These are phyloP conservation scores for Boletus vermiculosoides DNA, from an alignment of 768 basidiomycete species.

Conservation along the genomic window DNA sequence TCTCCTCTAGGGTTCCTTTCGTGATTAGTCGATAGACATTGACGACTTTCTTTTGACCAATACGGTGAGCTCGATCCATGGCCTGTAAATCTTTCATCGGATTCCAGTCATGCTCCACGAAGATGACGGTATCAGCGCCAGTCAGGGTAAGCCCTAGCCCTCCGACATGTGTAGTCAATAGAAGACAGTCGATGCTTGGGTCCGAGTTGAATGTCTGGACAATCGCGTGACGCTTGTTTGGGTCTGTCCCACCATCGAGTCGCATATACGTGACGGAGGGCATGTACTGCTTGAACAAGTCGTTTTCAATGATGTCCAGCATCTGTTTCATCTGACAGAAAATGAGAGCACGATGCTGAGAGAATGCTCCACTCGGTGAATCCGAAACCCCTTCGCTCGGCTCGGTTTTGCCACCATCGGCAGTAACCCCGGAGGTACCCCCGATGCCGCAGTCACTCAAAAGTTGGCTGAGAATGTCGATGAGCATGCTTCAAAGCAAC, in stretches of 20 bases:
- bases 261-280: conserved; percentile 98
- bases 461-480: conserved; percentile 65
- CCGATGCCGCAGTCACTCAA: conserved; percentile 95
- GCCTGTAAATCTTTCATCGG: conserved; percentile 99
- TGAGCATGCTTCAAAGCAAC: neutral
- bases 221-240: conserved; percentile 91
- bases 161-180: conserved; percentile 96
- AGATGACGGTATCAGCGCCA: conserved; percentile 98
- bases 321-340: conserved; percentile 99
- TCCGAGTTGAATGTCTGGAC: conserved; percentile 98
- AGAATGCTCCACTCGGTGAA: conserved; percentile 54
- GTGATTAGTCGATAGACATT: conserved; percentile 98
- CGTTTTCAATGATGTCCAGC: conserved; percentile 95
- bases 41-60: conserved; percentile 98
- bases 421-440: conserved; percentile 34
- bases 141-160: conserved; percentile 95
- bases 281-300: conserved; percentile 90
- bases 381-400: conserved; percentile 56
- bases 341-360: conserved; percentile 97
- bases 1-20: conserved; percentile 95
- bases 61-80: conserved; percentile 97
- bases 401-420: conserved; percentile 67
- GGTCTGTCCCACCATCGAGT: conserved; percentile 88
- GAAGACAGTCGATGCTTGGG: conserved; percentile 93
- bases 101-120: conserved; percentile 99